These are phyloP conservation scores for Magnolia kwangsiensis DNA, from an alignment of 164 flowering plant genomes.

Conservation along the genomic window DNA sequence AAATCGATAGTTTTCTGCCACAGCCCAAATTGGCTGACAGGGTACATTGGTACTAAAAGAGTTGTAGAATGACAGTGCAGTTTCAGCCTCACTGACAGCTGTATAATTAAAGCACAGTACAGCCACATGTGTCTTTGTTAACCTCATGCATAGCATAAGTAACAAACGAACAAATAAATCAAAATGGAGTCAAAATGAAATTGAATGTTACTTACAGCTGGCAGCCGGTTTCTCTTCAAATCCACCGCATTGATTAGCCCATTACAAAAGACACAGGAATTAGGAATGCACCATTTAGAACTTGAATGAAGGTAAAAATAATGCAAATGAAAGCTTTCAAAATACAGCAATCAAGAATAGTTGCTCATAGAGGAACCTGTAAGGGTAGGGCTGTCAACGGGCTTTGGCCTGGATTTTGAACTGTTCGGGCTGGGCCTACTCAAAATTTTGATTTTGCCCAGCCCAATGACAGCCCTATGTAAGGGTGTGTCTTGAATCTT, in stretches of 20 bases:
- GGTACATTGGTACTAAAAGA: slow-evolving; percentile 34
- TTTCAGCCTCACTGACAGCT: slow-evolving; percentile 62
- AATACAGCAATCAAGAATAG: neutral
- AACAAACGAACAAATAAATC: neutral
- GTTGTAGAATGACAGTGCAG: slow-evolving; percentile 53
- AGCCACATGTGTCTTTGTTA: neutral
- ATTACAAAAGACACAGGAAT: slow-evolving; percentile 6
- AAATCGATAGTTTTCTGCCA: slow-evolving; percentile 93
- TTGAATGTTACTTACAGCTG: slow-evolving; percentile 47
- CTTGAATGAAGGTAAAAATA: neutral
- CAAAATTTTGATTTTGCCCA: no score
- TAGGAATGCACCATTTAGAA: slow-evolving; percentile 9
- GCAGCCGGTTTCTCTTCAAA: slow-evolving; percentile 94
- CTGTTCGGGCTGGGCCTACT: no score
- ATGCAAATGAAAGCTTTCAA: neutral
- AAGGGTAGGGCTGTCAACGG: neutral
- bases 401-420: no score
- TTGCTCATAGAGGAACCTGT: neutral
- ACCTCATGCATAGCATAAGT: neutral
- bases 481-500: no score
- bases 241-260: slow-evolving; percentile 31
- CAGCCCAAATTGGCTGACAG: slow-evolving; percentile 73
- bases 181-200: neutral
- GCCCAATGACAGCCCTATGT: no score
- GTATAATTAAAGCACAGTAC: slow-evolving; percentile 22